Evolutionary conservation across 192 early-diverging fungal species (phyloP), one percentile per base, ranked within the genome.

Genomic region (Martensiomyces pterosporus): DNA sequence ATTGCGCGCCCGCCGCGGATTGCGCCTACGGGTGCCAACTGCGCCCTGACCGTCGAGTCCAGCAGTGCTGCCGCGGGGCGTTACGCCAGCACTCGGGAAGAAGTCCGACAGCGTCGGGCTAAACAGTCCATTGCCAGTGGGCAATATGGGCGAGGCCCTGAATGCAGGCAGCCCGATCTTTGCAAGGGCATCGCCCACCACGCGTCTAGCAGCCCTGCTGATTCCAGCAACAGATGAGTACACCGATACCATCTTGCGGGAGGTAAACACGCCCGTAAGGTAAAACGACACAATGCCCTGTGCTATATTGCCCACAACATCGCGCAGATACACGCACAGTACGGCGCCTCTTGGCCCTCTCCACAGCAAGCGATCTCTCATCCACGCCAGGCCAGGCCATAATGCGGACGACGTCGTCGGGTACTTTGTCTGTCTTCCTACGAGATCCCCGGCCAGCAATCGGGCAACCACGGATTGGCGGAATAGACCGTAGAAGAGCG

Each of bases 401-500:
- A 51, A 9, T 2, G 53, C 35, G 6, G 6, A 5, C 29, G 29
- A 12, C 29, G 29, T 5, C 6, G 6, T 32, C 29, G 29, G 29
- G 6, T 5, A 32, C 6, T 32, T 12, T 32, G 29, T 12, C 6
- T 32, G 12, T 5, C 5, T 32, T 5, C 29, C 6, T 12, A 32
- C n/a, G n/a, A n/a, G n/a, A n/a, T n/a, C n/a, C n/a, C n/a, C 26
- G 3, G 46, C 21, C 36, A 35, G 39, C 17, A 70, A 27, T 15
- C 60, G 59, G 22, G 47, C 39, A 2, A 45, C 39, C 1, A 64
- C 38, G 16, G 60, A 46, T 32, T 70, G 67, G 3, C 67, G 67
- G 40, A 57, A 17, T 4, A 43, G 22, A 5, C 67, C 67, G 55
- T 70, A 70, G 13, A 58, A n/a, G 12, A 57, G n/a, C 9, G 44